Evolutionary conservation across 1,284 basidiomycete genomes (phyloP), one percentile per base, ranked within the genome.

Genomic region (Afroboletus lepidellus): DNA sequence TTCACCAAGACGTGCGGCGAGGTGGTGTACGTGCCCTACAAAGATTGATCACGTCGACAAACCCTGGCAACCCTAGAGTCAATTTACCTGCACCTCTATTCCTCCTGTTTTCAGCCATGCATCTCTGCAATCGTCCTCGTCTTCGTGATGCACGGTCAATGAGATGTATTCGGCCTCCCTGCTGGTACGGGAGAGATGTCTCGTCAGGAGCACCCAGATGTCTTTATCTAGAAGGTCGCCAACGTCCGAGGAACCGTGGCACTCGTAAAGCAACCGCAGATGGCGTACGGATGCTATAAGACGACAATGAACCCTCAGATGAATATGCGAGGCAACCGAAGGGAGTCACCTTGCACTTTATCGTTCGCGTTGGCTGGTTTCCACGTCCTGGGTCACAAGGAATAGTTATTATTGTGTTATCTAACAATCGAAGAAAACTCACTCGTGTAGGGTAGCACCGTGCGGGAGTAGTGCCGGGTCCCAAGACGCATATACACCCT

Each of bases 401-500:
- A 7, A 25, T 63, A 39, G 59, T 20, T 20, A 47, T 46, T 21
- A 21, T 20, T 43, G 15, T 16, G 21, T 34, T 11, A 18, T 34
- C 13, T 4, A 48, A 11, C 7, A 41, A 16, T 37, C 24, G 45
- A 38, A 32, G 20, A 41, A 39, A 34, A 67, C 78, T 51, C 55
- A 87, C 91, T 87, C 86, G 57, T 96, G 92, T 51, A 90, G 81
- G 3, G 64, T 72, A 12, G 82, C 60, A 1, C 63, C 63, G 36
- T 78, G 69, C 1, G 74, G 64, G 67, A 91, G 89, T 8, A 83
- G 72, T 0, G 54, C 60, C 0, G 94, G 91, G 65, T 94, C 78
- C 95, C 95, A 98, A 64, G 90, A 98, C 34, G 92, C 68, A 67
- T 94, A 93, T 36, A 97, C 71, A 1, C 90, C 84, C 48, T 94